phyloP scores from a whole-genome alignment of 1,139 yeast genomes.

The Geotrichum australiense region DNA sequence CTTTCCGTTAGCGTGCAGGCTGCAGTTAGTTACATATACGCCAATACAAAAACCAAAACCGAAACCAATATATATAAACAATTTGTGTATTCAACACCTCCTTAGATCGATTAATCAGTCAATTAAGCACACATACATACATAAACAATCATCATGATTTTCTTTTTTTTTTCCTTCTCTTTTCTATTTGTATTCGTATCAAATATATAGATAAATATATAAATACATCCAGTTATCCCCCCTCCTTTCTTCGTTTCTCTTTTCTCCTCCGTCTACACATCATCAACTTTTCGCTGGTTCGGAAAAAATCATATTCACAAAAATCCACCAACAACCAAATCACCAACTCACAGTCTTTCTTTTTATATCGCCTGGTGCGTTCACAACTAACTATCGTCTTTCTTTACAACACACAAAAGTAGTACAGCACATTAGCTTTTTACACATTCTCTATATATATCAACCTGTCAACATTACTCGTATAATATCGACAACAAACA shows the following conservation, averaged over 20 bases:
- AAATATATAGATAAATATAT: too few species aligned
- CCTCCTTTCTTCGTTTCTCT: slow-evolving; percentile 1
- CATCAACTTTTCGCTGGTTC: slow-evolving; percentile 7
- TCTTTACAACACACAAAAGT: slow-evolving; percentile 1
- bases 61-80: too few species aligned
- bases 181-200: too few species aligned
- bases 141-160: too few species aligned
- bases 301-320: neutral
- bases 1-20: too few species aligned
- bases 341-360: neutral
- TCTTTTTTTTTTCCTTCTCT: too few species aligned
- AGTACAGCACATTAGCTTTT: neutral
- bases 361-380: slow-evolving; percentile 11
- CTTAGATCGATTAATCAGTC: too few species aligned
- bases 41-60: too few species aligned
- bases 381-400: slow-evolving; percentile 1
- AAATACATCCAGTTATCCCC: too few species aligned
- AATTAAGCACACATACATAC: too few species aligned
- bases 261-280: neutral
- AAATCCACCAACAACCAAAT: neutral
- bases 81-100: too few species aligned
- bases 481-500: neutral
- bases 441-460: neutral
- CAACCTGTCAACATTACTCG: neutral
- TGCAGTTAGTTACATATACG: too few species aligned